These are phyloP conservation scores for Lepraria neglecta DNA, from an alignment of 495 filamentous ascomycete genomes.

Conservation along the genomic window DNA sequence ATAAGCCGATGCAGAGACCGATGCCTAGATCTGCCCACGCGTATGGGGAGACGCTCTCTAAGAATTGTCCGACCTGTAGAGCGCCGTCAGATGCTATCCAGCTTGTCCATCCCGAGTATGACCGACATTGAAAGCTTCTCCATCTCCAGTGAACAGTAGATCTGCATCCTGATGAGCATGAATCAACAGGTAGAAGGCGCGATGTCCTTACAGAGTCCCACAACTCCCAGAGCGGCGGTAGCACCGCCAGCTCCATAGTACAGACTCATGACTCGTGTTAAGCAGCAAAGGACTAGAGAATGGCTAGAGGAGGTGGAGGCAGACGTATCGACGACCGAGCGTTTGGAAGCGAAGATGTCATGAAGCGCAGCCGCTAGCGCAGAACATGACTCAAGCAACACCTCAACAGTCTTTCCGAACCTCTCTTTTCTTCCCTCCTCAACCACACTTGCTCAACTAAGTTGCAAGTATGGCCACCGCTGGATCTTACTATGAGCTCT, in stretches of 20 bases:
- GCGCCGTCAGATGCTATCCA: constrained; percentile 28
- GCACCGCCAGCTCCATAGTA: constrained; percentile 64
- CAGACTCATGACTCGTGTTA: constrained; percentile 40
- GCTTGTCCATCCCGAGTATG: constrained; percentile 1
- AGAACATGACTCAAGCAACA: not conserved
- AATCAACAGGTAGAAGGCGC: constrained; percentile 20
- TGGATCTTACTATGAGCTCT: constrained; percentile 80
- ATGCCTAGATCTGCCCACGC: constrained; percentile 90
- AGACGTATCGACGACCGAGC: not conserved
- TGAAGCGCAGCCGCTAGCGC: not conserved
- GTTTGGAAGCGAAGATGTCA: not conserved
- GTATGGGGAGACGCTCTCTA: constrained; percentile 90
- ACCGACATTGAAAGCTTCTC: constrained; percentile 92
- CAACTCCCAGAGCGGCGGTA: constrained; percentile 64
- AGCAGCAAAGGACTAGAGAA: not conserved
- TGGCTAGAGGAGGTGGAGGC: not conserved
- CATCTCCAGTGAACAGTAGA: constrained; percentile 94
- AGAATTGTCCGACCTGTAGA: constrained; percentile 77
- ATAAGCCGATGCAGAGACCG: constrained; percentile 88
- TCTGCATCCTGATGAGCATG: constrained; percentile 54
- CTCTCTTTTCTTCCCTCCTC: not conserved
- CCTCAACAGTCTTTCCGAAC: not conserved
- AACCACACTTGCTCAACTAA: not conserved
- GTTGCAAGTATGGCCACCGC: constrained; percentile 20
- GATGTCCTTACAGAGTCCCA: constrained; percentile 74